Evolutionary conservation across 768 basidiomycete species (phyloP).

Genomic region (Suillus luteus): DNA sequence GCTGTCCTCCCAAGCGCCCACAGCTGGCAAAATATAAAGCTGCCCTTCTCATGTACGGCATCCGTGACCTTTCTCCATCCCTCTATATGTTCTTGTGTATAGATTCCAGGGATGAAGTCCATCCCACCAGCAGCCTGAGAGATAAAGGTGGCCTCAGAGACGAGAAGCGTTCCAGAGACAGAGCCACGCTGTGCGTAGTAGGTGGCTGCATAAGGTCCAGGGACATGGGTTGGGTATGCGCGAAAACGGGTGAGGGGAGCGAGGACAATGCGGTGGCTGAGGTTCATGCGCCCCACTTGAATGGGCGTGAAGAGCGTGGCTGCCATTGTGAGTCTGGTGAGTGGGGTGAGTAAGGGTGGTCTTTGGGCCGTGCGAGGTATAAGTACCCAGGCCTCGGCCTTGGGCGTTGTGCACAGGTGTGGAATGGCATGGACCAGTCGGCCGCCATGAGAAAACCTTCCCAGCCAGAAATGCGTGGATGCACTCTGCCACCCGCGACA

Average conservation of each 20-base stretch:
- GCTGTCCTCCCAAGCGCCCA: conserved; percentile 51
- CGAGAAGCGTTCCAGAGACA: conserved; percentile 42
- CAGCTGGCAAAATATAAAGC: conserved; percentile 46
- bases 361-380: background rate
- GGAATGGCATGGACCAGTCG: background rate
- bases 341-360: background rate
- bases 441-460: background rate
- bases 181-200: conserved; percentile 41
- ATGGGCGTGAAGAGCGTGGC: conserved; percentile 35
- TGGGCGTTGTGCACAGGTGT: background rate
- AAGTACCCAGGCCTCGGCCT: no score
- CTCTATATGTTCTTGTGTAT: conserved; percentile 46
- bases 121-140: conserved; percentile 31
- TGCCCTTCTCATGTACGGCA: conserved; percentile 45
- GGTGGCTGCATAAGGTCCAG: conserved; percentile 33
- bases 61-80: conserved; percentile 55
- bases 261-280: conserved; percentile 39
- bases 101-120: conserved; percentile 50
- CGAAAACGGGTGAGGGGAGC: conserved; percentile 39
- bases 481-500: background rate
- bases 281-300: conserved; percentile 29
- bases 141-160: conserved; percentile 49
- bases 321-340: background rate
- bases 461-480: background rate
- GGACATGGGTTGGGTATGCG: conserved; percentile 30